phyloP scores from a whole-genome alignment of 805 yeast genomes.

The Blastobotrys mokoenaii region DNA sequence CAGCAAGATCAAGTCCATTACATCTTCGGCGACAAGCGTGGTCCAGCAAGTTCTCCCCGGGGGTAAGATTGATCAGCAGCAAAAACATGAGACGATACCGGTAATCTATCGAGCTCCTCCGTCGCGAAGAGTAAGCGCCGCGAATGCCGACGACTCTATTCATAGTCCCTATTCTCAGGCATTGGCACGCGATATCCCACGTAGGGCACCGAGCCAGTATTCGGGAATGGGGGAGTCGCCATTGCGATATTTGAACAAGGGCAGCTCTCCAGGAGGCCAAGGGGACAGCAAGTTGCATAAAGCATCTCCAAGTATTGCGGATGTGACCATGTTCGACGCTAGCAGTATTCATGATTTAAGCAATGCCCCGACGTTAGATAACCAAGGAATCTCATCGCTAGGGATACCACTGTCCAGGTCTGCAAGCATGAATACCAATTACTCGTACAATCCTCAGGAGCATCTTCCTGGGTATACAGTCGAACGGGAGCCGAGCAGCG shows the following conservation, averaged over 20 bases:
- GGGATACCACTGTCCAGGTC: constrained; percentile 10
- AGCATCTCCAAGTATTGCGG: constrained; percentile 2
- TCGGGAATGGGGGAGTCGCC: neutral
- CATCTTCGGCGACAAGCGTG: constrained; percentile 19
- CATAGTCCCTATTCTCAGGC: too few relatives aligned
- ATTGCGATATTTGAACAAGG: constrained; percentile 1
- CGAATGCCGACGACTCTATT: too few relatives aligned
- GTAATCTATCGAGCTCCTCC: too few relatives aligned
- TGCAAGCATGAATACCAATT: constrained; percentile 15
- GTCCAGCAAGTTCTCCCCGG: constrained; percentile 17
- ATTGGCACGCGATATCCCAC: too few relatives aligned
- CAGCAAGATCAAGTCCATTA: constrained; percentile 16
- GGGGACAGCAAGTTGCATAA: neutral
- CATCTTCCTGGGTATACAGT: constrained; percentile 19
- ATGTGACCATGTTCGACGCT: neutral
- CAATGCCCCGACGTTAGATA: neutral
- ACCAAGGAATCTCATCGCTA: too few relatives aligned
- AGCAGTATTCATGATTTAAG: neutral
- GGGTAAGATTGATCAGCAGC: neutral
- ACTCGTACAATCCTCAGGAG: constrained; percentile 16
- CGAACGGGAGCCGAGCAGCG: constrained; percentile 19
- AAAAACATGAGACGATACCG: too few relatives aligned
- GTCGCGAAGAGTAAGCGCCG: too few relatives aligned
- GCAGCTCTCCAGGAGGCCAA: neutral
- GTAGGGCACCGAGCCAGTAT: too few relatives aligned